Percentiles rank a stretch among this genome's conserved stretches.
Evolutionary conservation across 495 filamentous ascomycete genomes (phyloP).

Genomic region (Xylaria grammica): DNA sequence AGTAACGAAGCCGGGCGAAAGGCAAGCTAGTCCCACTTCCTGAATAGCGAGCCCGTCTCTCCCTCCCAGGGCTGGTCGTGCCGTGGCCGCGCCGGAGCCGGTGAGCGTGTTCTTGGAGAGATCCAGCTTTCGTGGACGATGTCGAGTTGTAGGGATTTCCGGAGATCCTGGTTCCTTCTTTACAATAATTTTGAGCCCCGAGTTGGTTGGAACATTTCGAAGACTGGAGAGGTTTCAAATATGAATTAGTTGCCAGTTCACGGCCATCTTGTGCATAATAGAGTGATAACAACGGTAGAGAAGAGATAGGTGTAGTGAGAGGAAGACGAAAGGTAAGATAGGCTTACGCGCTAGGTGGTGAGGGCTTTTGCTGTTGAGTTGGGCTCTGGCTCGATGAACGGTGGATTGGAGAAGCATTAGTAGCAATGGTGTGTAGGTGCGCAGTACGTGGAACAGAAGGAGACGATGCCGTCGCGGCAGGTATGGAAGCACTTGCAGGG

Average conservation of each 20-base stretch:
- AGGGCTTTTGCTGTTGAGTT: conserved; percentile 52
- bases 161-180: conserved; percentile 96
- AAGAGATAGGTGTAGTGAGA: conserved; percentile 1
- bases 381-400: conserved; percentile 58
- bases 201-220: conserved; percentile 53
- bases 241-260: conserved; percentile 4
- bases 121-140: conserved; percentile 87
- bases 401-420: conserved; percentile 39
- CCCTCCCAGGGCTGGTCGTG: conserved; percentile 74
- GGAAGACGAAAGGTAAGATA: conserved; percentile 29
- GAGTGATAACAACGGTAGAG: not conserved
- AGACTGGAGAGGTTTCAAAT: conserved; percentile 45
- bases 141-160: conserved; percentile 72
- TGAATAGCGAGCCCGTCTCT: conserved; percentile 83
- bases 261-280: not conserved
- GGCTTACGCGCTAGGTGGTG: conserved; percentile 59
- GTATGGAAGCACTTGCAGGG: conserved; percentile 29
- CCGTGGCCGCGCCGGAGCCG: conserved; percentile 64
- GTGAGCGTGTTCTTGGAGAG: conserved; percentile 74
- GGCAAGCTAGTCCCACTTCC: conserved; percentile 89
- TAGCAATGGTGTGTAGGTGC: conserved; percentile 43
- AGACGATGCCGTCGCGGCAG: conserved; percentile 44
- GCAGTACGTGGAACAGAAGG: conserved; percentile 49
- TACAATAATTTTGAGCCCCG: conserved; percentile 81
- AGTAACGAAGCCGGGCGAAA: conserved; percentile 94